Conservation (phyloP, 2,329 filamentous ascomycete species). For the Beauveria varroae region DNA sequence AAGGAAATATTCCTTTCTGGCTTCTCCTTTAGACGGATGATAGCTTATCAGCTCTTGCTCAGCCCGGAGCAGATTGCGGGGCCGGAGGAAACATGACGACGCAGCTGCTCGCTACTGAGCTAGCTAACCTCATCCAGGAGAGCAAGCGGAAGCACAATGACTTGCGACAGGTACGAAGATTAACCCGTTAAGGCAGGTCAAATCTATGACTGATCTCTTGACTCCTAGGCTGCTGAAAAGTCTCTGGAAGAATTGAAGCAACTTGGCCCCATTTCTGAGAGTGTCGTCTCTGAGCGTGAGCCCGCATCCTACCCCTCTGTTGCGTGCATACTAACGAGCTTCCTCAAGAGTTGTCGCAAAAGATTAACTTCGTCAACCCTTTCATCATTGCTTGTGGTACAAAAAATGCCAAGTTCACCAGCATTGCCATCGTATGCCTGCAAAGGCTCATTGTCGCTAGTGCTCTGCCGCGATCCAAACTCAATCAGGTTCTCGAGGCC, state of each 20-base stretch:
- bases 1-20: neutral
- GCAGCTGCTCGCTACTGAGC: constrained; percentile 80
- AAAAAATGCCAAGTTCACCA: constrained; percentile 82
- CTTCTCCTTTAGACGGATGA: neutral
- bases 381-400: constrained; percentile 91
- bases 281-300: constrained; percentile 31
- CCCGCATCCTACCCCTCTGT: neutral
- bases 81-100: constrained; percentile 65
- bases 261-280: constrained; percentile 26
- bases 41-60: constrained; percentile 1
- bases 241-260: constrained; percentile 80
- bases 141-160: constrained; percentile 93
- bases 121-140: constrained; percentile 87
- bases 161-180: constrained; percentile 61
- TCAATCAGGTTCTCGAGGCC: constrained; percentile 82
- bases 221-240: constrained; percentile 74
- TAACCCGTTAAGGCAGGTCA: neutral
- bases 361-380: constrained; percentile 79
- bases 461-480: constrained; percentile 68
- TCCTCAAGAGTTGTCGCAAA: constrained; percentile 72
- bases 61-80: constrained; percentile 4
- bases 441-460: constrained; percentile 79
- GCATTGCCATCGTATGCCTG: constrained; percentile 79
- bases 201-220: neutral
- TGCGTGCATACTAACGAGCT: constrained; percentile 14